Base-by-base conservation (phyloP, 345 rosid species). In the Salix arbutifolia region DNA sequence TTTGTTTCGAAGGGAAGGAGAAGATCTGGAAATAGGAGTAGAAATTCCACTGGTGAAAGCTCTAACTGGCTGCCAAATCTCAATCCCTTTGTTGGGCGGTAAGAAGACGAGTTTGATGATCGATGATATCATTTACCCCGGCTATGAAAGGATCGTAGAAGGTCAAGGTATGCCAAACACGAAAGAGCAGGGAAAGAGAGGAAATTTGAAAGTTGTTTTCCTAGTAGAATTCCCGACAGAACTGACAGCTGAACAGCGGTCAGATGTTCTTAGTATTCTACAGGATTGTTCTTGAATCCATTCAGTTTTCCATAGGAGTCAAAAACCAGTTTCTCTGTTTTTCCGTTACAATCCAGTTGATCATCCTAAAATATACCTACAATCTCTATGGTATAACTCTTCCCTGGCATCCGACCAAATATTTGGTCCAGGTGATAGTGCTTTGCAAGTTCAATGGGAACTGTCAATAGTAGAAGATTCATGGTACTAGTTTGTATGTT, bases 111-210 rank as follows among this genome's bases (percentile, higher is more conserved):
- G 58, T 6, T 42, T 92, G 65, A 75, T 28, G 64, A 71, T 90
- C 1, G 83, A 87, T 1, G 94, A 88, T 44, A 76, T 92, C 30
- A 78, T 94, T 14, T 64, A 86, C 78, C 95, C 89, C 33, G 96
- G 97, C 1, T 84, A 77, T 25, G 76, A 88, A 38, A 88, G 72
- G 74, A 77, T 86, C 35, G 58, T 92, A 10, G 42, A 70, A 35
- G 94, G 87, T 12, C 90, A 90, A 76, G 97, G 97, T 7, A 94
- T 94, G 97, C 90, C 94, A 3, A 83, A 18, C 46, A 42, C 84
- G 1, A 87, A 88, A 77, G 87, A 86, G 64, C 71, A 72, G 37
- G 89, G 89, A 56, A 84, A 73, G 84, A 88, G 97, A 75, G 98
- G 84, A 18, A 61, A 69, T 42, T 56, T 81, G 46, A 77, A 69